Percentiles rank a stretch among this genome's conserved stretches.
phyloP scores from a whole-genome alignment of 2,329 filamentous ascomycete species.

The Aspergillus ochraceus region DNA sequence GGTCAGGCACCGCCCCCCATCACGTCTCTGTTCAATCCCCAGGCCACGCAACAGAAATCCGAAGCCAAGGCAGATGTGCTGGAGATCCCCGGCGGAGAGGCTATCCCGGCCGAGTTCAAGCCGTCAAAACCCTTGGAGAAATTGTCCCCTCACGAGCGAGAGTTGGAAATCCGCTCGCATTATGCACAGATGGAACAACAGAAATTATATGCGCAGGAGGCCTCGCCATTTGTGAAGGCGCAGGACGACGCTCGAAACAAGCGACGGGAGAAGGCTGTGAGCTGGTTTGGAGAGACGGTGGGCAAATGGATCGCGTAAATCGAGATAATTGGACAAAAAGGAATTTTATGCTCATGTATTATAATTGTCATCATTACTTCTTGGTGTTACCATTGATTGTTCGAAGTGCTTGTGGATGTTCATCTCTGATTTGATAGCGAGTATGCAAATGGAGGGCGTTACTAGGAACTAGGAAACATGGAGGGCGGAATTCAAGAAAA shows the following conservation, averaged over 20 bases:
- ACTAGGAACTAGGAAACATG: not conserved
- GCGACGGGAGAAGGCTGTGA: constrained; percentile 39
- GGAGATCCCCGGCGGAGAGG: constrained; percentile 38
- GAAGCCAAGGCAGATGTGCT: constrained; percentile 21
- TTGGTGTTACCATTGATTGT: not conserved
- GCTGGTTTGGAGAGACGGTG: constrained; percentile 47
- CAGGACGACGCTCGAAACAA: constrained; percentile 39
- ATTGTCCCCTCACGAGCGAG: constrained; percentile 48
- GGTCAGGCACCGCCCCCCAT: constrained; percentile 44
- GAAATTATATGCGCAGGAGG: constrained; percentile 37
- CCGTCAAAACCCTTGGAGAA: constrained; percentile 40
- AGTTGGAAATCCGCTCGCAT: constrained; percentile 43
- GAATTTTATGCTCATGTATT: constrained; percentile 14
- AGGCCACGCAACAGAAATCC: constrained; percentile 19
- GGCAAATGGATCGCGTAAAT: constrained; percentile 40
- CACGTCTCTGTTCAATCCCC: constrained; percentile 46
- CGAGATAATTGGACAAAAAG: not conserved
- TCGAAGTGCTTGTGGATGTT: not conserved
- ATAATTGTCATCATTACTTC: constrained; percentile 6
- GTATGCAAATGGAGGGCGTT: not conserved
- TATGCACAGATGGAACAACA: constrained; percentile 40
- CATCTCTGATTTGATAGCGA: not conserved
- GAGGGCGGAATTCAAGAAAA: no score
- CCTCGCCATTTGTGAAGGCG: constrained; percentile 35
- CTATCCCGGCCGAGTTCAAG: constrained; percentile 36